Evolutionary conservation across 768 basidiomycete species (phyloP), one percentile per base, ranked within the genome.

Genomic region (Pleurotus citrinopileatus): DNA sequence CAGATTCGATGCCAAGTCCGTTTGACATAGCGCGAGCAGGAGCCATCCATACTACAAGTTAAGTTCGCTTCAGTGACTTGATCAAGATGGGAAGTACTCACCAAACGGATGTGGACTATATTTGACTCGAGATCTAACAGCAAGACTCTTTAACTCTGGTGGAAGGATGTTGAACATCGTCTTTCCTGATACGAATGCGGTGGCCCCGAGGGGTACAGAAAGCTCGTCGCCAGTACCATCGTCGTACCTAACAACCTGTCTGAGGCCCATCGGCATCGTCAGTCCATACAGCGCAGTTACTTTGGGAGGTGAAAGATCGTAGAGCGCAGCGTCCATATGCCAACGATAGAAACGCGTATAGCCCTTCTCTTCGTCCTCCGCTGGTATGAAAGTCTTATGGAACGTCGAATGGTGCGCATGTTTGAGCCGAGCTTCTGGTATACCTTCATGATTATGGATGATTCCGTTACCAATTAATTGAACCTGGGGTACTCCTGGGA

Each of bases 241-340:
- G 62, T 93, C 91, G 63, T 94, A 92, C 56, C 87, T 71, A 57
- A 80, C 79, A 3, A 73, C 73, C 74, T 96, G 91, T 17, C 55
- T 62, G 9, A 70, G 62, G 2, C 91, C 92, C 20, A 74, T 57
- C 2, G 93, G 94, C 0, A 94, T 85, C 2, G 61, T 74, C 58
- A 94, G 76, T 1, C 84, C 90, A 60, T 91, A 93, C 17, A 95
- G 80, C 0, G 91, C 90, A 4, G 94, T 95, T 37, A 90, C 92
- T 58, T 79, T 86, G 2, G 93, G 91, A 13, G 89, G 89, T 22
- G 82, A 80, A 9, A 87, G 75, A 52, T 86, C 82, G 64, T 89
- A 90, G 28, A 92, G 70, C 2, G 91, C 91, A 0, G 94, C 92
- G 60, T 94, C 93, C 67, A 94, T 94, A 67, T 95, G 91, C 91